phyloP scores from a whole-genome alignment of 805 yeast genomes.

The Candida dajiaensis region DNA sequence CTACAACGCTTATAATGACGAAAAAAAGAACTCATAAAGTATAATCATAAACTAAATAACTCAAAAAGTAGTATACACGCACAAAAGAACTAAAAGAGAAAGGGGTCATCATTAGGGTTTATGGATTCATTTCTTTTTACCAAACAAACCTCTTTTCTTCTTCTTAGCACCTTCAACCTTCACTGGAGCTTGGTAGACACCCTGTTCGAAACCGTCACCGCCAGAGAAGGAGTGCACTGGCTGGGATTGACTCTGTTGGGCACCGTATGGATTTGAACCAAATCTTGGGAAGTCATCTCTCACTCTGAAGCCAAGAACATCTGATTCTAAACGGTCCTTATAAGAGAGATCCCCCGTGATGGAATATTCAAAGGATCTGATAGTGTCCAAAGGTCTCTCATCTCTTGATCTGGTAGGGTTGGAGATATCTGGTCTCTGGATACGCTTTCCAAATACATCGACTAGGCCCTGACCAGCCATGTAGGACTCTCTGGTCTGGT shows the following conservation, averaged over 20 bases:
- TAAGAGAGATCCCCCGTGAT: conserved; percentile 83
- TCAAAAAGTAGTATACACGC: not conserved
- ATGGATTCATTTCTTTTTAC: conserved; percentile 45
- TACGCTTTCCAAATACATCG: conserved; percentile 85
- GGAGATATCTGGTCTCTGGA: conserved; percentile 74
- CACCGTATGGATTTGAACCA: conserved; percentile 30
- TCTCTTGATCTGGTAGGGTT: conserved; percentile 92
- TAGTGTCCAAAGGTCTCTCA: conserved; percentile 96
- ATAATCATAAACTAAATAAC: not conserved
- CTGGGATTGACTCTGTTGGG: conserved; percentile 20
- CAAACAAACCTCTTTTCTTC: conserved; percentile 78
- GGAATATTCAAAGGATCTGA: conserved; percentile 87
- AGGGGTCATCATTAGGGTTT: too few species aligned
- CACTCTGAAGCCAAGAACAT: conserved; percentile 77
- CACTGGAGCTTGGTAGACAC: conserved; percentile 55
- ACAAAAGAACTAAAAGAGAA: not conserved
- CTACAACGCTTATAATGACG: too few species aligned
- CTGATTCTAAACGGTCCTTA: conserved; percentile 76
- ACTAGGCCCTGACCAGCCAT: conserved; percentile 43
- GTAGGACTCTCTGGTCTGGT: conserved; percentile 24
- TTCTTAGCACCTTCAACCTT: conserved; percentile 41
- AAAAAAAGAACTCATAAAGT: not conserved
- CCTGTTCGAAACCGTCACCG: conserved; percentile 40
- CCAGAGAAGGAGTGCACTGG: conserved; percentile 26
- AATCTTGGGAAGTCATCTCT: conserved; percentile 67